Conservation (phyloP, 176 grass and related monocot genomes). For the Poa pratensis region DNA sequence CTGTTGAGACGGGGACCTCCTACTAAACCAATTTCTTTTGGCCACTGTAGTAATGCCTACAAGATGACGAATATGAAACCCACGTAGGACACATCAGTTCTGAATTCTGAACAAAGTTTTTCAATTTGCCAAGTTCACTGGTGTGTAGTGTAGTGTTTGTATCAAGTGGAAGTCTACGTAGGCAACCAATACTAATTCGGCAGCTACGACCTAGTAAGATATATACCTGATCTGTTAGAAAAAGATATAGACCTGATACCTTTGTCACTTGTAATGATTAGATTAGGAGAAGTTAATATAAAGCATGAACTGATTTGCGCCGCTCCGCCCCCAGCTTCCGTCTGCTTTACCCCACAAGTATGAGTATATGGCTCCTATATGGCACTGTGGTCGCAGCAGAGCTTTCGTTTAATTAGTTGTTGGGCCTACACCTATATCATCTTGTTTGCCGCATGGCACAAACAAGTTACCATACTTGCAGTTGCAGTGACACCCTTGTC, state of each 20-base stretch:
- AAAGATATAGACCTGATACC: not conserved
- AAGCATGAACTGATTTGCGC: slow-evolving; percentile 43
- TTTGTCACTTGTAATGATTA: slow-evolving; percentile 40
- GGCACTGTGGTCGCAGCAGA: slow-evolving; percentile 13
- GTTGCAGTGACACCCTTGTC: not conserved
- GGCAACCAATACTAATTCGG: not conserved
- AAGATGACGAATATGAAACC: not conserved
- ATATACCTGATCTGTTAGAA: too few species aligned
- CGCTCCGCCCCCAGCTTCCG: slow-evolving; percentile 18
- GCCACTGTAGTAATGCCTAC: not conserved
- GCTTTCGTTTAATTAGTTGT: slow-evolving; percentile 6
- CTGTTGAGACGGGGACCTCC: not conserved
- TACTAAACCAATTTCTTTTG: not conserved
- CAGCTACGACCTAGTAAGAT: not conserved
- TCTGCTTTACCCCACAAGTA: slow-evolving; percentile 37
- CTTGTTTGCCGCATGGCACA: slow-evolving; percentile 21
- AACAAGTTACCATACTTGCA: not conserved
- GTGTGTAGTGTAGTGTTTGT: not conserved
- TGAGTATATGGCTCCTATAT: not conserved
- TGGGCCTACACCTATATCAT: slow-evolving; percentile 26
- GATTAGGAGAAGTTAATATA: slow-evolving; percentile 50
- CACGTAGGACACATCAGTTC: slow-evolving; percentile 22
- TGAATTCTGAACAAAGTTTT: slow-evolving; percentile 15
- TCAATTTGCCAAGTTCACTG: slow-evolving; percentile 13
- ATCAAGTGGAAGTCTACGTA: not conserved